Percentiles rank a stretch among this genome's conserved stretches.
These are phyloP conservation scores for Pythium chondricola DNA, from an alignment of 352 stramenopile species.

Conservation along the genomic window DNA sequence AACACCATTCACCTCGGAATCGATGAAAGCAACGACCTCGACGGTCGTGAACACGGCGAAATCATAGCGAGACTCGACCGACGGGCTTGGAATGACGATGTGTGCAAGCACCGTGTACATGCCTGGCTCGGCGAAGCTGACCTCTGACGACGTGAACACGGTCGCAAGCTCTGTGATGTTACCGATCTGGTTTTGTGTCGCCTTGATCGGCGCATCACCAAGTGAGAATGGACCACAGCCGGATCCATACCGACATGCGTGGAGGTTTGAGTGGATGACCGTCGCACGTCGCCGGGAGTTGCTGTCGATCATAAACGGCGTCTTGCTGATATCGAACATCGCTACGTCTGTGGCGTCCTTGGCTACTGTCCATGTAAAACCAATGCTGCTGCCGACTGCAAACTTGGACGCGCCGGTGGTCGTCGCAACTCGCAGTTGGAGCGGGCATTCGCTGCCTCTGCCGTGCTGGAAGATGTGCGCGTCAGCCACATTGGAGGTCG, in stretches of 20 bases:
- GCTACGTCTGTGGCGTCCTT: background rate
- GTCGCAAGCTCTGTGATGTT: constrained; percentile 13
- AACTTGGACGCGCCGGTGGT: background rate
- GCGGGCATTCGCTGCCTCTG: constrained; percentile 15
- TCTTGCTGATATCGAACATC: constrained; percentile 8
- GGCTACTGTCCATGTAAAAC: constrained; percentile 19
- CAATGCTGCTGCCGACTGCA: constrained; percentile 8
- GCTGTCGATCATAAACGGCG: constrained; percentile 9
- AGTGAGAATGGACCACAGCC: constrained; percentile 20
- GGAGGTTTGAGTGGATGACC: constrained; percentile 20
- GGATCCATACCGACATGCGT: constrained; percentile 14
- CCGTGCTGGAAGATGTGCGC: constrained; percentile 12
- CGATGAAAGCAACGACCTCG: background rate
- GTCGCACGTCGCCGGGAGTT: constrained; percentile 10
- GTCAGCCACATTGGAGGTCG: constrained; percentile 9
- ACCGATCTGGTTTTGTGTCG: constrained; percentile 18
- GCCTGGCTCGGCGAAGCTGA: constrained; percentile 20
- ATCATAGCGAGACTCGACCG: constrained; percentile 20
- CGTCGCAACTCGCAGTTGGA: constrained; percentile 5
- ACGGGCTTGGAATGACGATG: constrained; percentile 20
- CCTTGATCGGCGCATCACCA: constrained; percentile 11
- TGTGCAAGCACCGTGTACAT: constrained; percentile 28
- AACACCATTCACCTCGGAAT: too few relatives aligned
- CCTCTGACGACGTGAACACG: constrained; percentile 14
- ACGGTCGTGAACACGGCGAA: constrained; percentile 26